A percentile compares a stretch with the other conserved stretches of the same genome.
Conservation (phyloP, 306 rosid species). For the Gastrolobium villosum region DNA sequence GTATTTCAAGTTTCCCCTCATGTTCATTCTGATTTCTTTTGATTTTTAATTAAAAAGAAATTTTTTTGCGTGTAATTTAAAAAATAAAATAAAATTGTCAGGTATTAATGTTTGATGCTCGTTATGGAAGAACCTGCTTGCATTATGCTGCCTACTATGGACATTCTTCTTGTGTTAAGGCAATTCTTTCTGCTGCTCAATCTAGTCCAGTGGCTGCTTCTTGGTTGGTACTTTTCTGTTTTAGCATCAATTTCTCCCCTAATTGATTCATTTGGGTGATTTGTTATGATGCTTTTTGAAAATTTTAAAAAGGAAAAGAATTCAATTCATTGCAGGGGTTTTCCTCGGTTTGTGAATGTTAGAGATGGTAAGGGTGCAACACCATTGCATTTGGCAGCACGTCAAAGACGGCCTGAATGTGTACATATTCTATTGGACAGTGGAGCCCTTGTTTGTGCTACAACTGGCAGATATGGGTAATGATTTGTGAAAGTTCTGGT, state of each 20-base stretch:
- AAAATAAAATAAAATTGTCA: conserved; percentile 43
- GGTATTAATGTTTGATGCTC: conserved; percentile 94
- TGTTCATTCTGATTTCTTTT: neutral
- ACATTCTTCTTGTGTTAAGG: conserved; percentile 84
- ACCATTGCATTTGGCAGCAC: conserved; percentile 93
- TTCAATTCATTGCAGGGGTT: conserved; percentile 74
- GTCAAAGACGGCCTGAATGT: conserved; percentile 84
- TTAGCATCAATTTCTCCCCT: neutral
- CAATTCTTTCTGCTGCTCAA: conserved; percentile 84
- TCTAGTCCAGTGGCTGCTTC: conserved; percentile 91
- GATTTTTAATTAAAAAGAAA: neutral
- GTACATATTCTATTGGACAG: conserved; percentile 80
- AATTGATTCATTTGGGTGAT: conserved; percentile 26
- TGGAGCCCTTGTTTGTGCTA: conserved; percentile 94
- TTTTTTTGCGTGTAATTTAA: neutral
- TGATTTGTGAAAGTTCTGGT: neutral
- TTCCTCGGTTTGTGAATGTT: conserved; percentile 90
- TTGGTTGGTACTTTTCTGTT: conserved; percentile 66
- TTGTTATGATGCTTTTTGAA: conserved; percentile 18
- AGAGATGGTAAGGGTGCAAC: conserved; percentile 94
- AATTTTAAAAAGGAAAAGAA: neutral
- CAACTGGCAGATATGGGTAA: conserved; percentile 91
- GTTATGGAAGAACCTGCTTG: conserved; percentile 88
- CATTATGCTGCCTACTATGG: conserved; percentile 95
- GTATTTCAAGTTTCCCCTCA: conserved; percentile 51